These are phyloP conservation scores for Bretschneidera sinensis DNA, from an alignment of 345 rosid species.

Conservation along the genomic window DNA sequence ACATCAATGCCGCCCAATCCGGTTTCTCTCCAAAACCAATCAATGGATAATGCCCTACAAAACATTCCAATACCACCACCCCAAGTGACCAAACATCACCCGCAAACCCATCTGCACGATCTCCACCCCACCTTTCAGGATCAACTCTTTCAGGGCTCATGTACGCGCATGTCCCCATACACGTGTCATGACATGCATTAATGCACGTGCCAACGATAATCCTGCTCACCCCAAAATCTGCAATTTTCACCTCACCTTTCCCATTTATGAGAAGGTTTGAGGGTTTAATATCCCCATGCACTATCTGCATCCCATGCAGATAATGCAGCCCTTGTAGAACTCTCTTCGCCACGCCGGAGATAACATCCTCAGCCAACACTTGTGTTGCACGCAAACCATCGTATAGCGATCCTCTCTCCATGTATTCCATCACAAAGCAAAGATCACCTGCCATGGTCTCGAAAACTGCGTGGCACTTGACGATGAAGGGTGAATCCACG, in stretches of 20 bases:
- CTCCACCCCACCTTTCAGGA: constrained; percentile 47
- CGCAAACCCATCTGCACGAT: constrained; percentile 32
- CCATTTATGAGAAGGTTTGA: constrained; percentile 51
- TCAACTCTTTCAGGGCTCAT: constrained; percentile 73
- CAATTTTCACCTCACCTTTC: constrained; percentile 52
- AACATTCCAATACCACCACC: constrained; percentile 54
- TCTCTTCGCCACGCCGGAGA: constrained; percentile 33
- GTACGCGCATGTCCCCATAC: constrained; percentile 60
- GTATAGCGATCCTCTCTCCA: constrained; percentile 52
- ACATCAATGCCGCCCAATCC: constrained; percentile 54
- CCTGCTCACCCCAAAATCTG: constrained; percentile 66
- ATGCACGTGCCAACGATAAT: constrained; percentile 20
- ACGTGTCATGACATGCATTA: constrained; percentile 15
- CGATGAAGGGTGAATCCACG: constrained; percentile 40
- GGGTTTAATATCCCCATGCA: constrained; percentile 69
- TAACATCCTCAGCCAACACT: constrained; percentile 24
- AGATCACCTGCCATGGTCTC: constrained; percentile 26
- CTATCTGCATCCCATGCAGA: constrained; percentile 46
- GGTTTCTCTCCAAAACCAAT: constrained; percentile 45
- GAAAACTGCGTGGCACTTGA: constrained; percentile 46
- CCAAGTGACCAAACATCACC: constrained; percentile 72
- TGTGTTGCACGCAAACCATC: constrained; percentile 24
- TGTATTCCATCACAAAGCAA: constrained; percentile 61
- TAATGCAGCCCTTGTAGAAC: constrained; percentile 46
- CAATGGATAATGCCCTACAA: constrained; percentile 57